Percentiles rank a stretch among this genome's conserved stretches.
Conservation (phyloP, 2,329 filamentous ascomycete genomes). For the Xylariaceae sp. region DNA sequence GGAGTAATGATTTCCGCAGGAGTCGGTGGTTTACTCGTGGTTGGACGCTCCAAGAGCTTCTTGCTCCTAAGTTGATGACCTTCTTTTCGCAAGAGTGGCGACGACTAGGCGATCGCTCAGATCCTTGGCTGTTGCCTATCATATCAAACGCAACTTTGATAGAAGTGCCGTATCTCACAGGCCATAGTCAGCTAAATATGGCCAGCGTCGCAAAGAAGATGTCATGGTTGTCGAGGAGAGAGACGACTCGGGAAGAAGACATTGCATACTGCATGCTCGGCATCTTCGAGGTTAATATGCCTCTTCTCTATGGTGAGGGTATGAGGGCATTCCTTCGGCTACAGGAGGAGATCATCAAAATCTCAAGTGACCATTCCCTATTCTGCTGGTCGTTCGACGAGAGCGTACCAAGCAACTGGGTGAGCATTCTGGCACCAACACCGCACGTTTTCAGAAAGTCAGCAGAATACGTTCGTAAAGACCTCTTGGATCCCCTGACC, state of each 20-base stretch:
- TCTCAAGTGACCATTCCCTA: no score
- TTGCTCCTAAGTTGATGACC: slow-evolving; percentile 1
- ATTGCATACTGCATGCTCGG: slow-evolving; percentile 5
- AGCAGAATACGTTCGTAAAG: no score
- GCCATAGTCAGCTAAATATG: not conserved
- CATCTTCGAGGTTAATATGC: slow-evolving; percentile 2
- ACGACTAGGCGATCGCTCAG: not conserved
- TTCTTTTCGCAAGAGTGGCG: slow-evolving; percentile 2
- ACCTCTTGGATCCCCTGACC: no score
- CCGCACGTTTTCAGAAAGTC: no score
- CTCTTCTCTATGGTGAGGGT: no score
- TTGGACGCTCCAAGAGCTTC: slow-evolving; percentile 10
- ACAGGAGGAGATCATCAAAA: no score
- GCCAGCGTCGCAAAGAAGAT: slow-evolving; percentile 6
- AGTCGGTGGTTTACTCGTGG: slow-evolving; percentile 6
- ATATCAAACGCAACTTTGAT: not conserved
- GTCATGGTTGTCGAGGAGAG: slow-evolving; percentile 3
- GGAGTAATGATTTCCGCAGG: not conserved
- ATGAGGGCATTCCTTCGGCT: no score
- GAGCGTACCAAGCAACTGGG: no score
- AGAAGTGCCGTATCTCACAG: not conserved
- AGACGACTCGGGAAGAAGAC: slow-evolving; percentile 4
- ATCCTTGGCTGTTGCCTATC: not conserved
- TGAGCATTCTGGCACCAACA: no score
- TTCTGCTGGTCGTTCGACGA: no score